A percentile compares a stretch with the other conserved stretches of the same genome.
phyloP scores from a whole-genome alignment of 2,329 filamentous ascomycete species.

The Amauroascus niger region DNA sequence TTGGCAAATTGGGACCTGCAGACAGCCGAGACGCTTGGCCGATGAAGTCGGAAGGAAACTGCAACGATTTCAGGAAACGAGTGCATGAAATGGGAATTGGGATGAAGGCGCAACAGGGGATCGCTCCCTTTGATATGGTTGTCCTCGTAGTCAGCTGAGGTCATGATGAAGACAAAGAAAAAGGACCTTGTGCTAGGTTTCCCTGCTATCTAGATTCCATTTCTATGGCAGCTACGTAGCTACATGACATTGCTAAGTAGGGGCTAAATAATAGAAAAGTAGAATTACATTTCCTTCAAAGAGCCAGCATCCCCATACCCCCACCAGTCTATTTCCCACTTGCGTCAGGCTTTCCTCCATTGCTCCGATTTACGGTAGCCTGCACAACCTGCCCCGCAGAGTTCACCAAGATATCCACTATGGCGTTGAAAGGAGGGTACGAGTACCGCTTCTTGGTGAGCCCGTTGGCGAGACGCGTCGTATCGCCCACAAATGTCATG shows the following conservation, averaged over 20 bases:
- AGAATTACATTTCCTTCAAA: too few relatives aligned
- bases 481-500: conserved; percentile 1
- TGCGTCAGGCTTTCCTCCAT: neutral
- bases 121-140: neutral
- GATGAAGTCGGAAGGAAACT: neutral
- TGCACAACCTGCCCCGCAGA: neutral
- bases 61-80: neutral
- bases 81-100: neutral
- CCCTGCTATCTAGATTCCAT: neutral
- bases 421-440: neutral
- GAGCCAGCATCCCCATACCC: neutral
- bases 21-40: neutral
- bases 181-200: neutral
- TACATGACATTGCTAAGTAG: neutral
- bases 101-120: neutral
- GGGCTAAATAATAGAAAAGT: too few relatives aligned
- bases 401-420: neutral
- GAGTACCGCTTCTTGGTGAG: neutral
- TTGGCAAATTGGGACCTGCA: neutral
- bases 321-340: neutral
- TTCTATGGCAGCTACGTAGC: neutral
- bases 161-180: neutral
- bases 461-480: neutral
- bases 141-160: neutral
- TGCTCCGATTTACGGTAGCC: neutral